phyloP scores from a whole-genome alignment of 23 red algal species.

The Agarophyton chilense region DNA sequence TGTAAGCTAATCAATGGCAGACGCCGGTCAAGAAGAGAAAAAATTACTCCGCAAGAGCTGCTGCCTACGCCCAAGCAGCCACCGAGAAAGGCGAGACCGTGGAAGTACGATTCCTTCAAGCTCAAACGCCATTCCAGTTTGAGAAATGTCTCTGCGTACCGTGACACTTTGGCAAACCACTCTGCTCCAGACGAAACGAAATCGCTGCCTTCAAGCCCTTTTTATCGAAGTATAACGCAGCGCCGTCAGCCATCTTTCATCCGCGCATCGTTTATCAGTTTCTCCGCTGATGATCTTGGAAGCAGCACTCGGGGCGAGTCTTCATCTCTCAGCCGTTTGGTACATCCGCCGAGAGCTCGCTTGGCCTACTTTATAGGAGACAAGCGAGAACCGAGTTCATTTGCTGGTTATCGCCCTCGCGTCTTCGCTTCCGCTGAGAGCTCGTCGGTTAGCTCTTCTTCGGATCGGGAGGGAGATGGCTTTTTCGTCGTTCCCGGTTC shows the following conservation, averaged over 20 bases:
- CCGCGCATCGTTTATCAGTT: background rate
- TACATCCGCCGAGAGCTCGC: no score
- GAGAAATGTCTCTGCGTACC: background rate
- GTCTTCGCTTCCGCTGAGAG: slow-evolving; percentile 12
- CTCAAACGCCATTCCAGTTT: background rate
- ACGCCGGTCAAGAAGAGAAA: background rate
- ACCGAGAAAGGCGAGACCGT: background rate
- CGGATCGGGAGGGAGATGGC: slow-evolving; percentile 41
- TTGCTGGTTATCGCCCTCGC: slow-evolving; percentile 32
- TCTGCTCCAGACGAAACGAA: background rate
- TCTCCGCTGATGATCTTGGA: background rate
- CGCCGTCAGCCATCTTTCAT: background rate
- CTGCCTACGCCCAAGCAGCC: background rate
- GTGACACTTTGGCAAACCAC: background rate
- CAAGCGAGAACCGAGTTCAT: slow-evolving; percentile 28
- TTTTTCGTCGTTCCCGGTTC: background rate
- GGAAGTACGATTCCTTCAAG: slow-evolving; percentile 14
- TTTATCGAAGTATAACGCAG: background rate
- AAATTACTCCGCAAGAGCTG: background rate
- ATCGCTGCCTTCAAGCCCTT: background rate
- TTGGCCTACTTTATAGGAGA: slow-evolving; percentile 2
- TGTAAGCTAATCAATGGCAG: background rate
- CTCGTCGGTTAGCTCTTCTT: no score
- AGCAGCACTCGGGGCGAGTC: background rate
- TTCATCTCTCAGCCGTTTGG: slow-evolving; percentile 7